phyloP scores from a whole-genome alignment of 805 yeast species.

The Nakazawaea populi region DNA sequence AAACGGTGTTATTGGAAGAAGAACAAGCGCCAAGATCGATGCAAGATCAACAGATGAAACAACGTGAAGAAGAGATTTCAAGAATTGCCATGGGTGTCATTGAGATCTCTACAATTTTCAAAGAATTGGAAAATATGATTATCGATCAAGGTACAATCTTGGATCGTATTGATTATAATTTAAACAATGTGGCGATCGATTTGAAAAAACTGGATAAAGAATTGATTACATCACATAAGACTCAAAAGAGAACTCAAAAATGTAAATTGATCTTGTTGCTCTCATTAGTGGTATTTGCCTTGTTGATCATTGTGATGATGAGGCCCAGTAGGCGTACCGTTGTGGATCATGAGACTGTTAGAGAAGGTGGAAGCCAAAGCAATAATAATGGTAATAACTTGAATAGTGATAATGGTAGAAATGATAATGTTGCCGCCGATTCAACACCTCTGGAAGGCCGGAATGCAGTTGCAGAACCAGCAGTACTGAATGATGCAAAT shows the following conservation, averaged over 20 bases:
- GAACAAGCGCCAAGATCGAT: conserved; percentile 23
- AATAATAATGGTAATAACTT: conserved; percentile 17
- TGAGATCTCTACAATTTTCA: conserved; percentile 89
- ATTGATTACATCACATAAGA: conserved; percentile 64
- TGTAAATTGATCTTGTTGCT: conserved; percentile 81
- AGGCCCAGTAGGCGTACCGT: conserved; percentile 38
- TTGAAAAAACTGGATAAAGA: conserved; percentile 75
- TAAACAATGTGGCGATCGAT: conserved; percentile 73
- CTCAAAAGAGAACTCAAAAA: conserved; percentile 86
- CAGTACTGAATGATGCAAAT: neutral
- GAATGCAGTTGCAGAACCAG: neutral
- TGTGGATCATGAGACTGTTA: conserved; percentile 2
- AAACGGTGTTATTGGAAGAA: conserved; percentile 20
- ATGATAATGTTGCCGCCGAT: neutral
- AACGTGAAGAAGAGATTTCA: conserved; percentile 85
- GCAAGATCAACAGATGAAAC: conserved; percentile 43
- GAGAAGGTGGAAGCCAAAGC: conserved; percentile 18
- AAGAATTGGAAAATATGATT: conserved; percentile 85
- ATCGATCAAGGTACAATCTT: conserved; percentile 93
- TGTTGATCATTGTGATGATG: conserved; percentile 64
- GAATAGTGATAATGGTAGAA: neutral
- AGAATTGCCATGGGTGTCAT: conserved; percentile 90
- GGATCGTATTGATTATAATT: conserved; percentile 90
- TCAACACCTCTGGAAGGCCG: neutral
- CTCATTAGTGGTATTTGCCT: conserved; percentile 61